Percentiles rank a stretch among this genome's conserved stretches.
Evolutionary conservation across 1,284 basidiomycete species (phyloP).

Genomic region (Cryptococcus maquisensis): DNA sequence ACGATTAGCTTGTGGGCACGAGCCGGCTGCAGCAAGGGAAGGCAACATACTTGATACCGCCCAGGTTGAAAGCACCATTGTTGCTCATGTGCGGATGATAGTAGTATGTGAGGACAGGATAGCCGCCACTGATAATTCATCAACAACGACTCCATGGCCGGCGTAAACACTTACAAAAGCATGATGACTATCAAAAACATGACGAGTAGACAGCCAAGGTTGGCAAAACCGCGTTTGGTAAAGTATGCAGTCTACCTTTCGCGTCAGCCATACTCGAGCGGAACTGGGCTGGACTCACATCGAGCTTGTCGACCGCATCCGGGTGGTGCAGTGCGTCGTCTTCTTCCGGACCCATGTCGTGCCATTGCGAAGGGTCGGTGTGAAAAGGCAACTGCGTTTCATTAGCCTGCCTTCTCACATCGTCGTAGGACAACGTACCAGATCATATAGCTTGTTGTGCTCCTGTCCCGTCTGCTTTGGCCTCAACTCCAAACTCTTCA

Average conservation of each 20-base stretch:
- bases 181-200: constrained; percentile 21
- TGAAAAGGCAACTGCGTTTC: constrained; percentile 25
- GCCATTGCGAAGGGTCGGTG: constrained; percentile 32
- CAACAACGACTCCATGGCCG: too few species aligned
- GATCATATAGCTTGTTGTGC: not conserved
- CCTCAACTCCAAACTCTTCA: not conserved
- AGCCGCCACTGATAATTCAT: constrained; percentile 5
- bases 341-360: constrained; percentile 35
- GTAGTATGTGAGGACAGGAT: constrained; percentile 56
- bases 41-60: constrained; percentile 59
- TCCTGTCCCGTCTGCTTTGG: not conserved
- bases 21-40: not conserved
- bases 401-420: not conserved
- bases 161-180: constrained; percentile 23
- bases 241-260: not conserved
- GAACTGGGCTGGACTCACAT: constrained; percentile 9
- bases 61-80: constrained; percentile 60
- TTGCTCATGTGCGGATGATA: constrained; percentile 36
- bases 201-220: constrained; percentile 38
- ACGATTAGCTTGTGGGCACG: not conserved
- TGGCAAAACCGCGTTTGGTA: constrained; percentile 24
- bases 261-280: not conserved
- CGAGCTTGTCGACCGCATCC: constrained; percentile 15
- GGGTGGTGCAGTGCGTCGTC: constrained; percentile 48
- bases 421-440: not conserved